phyloP scores from a whole-genome alignment of 345 rosid genomes.

The Turritis glabra region DNA sequence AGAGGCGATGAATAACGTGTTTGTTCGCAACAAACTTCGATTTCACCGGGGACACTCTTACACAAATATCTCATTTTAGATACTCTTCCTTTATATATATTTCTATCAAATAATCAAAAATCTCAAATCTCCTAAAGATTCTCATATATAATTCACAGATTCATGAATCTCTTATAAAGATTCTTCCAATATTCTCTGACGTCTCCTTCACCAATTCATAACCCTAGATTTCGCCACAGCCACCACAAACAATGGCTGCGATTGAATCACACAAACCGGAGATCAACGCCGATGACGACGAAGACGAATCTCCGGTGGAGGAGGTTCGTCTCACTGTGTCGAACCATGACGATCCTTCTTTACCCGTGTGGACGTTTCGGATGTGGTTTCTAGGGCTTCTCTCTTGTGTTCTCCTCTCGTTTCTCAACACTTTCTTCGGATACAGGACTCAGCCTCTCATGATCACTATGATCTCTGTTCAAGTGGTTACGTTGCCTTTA shows the following conservation, averaged over 20 bases:
- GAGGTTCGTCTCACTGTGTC: constrained; percentile 63
- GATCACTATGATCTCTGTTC: constrained; percentile 58
- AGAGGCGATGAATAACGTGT: neutral
- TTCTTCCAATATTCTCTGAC: neutral
- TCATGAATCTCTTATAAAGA: constrained; percentile 9
- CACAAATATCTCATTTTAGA: neutral
- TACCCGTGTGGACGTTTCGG: constrained; percentile 67
- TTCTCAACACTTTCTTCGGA: constrained; percentile 67
- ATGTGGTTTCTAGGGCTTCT: constrained; percentile 60
- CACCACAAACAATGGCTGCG: constrained; percentile 27
- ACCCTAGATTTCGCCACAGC: constrained; percentile 3
- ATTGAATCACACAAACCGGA: constrained; percentile 17
- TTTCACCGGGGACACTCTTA: neutral
- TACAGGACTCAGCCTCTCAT: constrained; percentile 61
- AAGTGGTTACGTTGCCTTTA: constrained; percentile 57
- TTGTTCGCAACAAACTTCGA: constrained; percentile 18
- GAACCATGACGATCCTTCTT: constrained; percentile 52
- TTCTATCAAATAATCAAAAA: neutral
- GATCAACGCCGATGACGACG: constrained; percentile 25
- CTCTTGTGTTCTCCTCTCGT: constrained; percentile 59
- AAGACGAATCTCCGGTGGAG: constrained; percentile 54
- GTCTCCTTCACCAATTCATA: neutral
- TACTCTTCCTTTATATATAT: neutral
- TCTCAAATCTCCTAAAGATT: constrained; percentile 2
- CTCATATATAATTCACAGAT: too few relatives aligned